Evolutionary conservation across 2,329 filamentous ascomycete genomes (phyloP).

Genomic region (Reticulascus tulasneorum): DNA sequence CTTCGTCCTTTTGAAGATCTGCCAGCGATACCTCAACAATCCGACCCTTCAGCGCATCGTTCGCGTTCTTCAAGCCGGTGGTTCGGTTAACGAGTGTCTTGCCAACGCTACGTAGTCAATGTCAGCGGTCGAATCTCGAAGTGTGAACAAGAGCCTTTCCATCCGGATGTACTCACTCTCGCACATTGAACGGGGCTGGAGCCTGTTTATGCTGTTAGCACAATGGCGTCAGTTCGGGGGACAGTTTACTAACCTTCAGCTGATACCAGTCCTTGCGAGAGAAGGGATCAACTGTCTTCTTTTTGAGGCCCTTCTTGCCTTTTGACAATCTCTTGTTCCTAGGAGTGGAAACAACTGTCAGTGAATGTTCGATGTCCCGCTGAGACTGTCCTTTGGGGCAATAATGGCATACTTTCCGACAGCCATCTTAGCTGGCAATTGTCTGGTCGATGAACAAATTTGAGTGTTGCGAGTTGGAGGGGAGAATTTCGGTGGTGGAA

Average conservation of each 20-base stretch:
- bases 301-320: constrained; percentile 99
- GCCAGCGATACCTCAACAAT: constrained; percentile 99
- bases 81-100: constrained; percentile 99
- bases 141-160: constrained; percentile 10
- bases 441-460: constrained; percentile 39
- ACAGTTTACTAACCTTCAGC: constrained; percentile 67
- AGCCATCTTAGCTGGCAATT: constrained; percentile 54
- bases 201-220: constrained; percentile 52
- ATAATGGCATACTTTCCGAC: constrained; percentile 60
- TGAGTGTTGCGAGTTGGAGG: constrained; percentile 39
- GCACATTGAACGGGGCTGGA: constrained; percentile 88
- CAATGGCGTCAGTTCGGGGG: constrained; percentile 17
- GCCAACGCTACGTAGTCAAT: constrained; percentile 69
- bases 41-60: constrained; percentile 97
- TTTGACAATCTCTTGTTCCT: constrained; percentile 99
- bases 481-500: constrained; percentile 28
- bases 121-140: constrained; percentile 2
- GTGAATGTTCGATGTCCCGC: constrained; percentile 1
- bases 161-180: constrained; percentile 71
- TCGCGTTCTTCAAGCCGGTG: constrained; percentile 99
- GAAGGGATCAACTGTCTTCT: constrained; percentile 97
- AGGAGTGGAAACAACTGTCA: constrained; percentile 20
- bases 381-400: constrained; percentile 9
- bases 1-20: constrained; percentile 99
- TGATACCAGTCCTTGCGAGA: constrained; percentile 99